A percentile compares a stretch with the other conserved stretches of the same genome.
These are phyloP conservation scores for Debaryomyces fabryi DNA, from an alignment of 1,139 yeast genomes.

Conservation along the genomic window DNA sequence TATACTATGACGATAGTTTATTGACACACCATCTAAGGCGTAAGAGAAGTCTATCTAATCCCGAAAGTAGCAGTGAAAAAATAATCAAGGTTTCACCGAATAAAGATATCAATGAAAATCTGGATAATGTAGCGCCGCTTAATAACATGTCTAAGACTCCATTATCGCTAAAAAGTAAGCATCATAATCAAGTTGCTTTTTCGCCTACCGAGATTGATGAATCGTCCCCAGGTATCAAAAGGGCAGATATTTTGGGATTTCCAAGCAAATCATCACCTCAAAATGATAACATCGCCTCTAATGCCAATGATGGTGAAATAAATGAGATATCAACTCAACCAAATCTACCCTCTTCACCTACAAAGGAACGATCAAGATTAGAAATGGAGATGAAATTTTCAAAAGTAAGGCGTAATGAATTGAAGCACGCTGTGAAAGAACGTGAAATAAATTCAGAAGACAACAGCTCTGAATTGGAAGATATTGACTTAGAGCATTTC, in stretches of 20 bases:
- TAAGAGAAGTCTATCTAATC: neutral
- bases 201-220: slow-evolving; percentile 16
- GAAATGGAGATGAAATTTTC: neutral
- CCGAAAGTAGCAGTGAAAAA: neutral
- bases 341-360: slow-evolving; percentile 1
- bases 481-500: slow-evolving; percentile 5
- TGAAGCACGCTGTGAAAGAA: neutral
- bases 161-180: neutral
- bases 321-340: slow-evolving; percentile 4
- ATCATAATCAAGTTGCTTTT: slow-evolving; percentile 13
- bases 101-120: slow-evolving; percentile 5
- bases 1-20: slow-evolving; percentile 16
- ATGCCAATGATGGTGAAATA: neutral
- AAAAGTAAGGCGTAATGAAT: neutral
- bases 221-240: slow-evolving; percentile 14
- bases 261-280: slow-evolving; percentile 9
- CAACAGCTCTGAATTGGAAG: slow-evolving; percentile 8
- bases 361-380: neutral
- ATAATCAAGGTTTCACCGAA: neutral
- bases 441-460: slow-evolving; percentile 4
- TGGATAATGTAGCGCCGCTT: neutral
- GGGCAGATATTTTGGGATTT: slow-evolving; percentile 9
- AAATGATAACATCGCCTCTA: neutral
- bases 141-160: slow-evolving; percentile 9
- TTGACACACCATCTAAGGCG: slow-evolving; percentile 12